Conservation (phyloP, 1,284 basidiomycete genomes). For the Golubevia sp. region DNA sequence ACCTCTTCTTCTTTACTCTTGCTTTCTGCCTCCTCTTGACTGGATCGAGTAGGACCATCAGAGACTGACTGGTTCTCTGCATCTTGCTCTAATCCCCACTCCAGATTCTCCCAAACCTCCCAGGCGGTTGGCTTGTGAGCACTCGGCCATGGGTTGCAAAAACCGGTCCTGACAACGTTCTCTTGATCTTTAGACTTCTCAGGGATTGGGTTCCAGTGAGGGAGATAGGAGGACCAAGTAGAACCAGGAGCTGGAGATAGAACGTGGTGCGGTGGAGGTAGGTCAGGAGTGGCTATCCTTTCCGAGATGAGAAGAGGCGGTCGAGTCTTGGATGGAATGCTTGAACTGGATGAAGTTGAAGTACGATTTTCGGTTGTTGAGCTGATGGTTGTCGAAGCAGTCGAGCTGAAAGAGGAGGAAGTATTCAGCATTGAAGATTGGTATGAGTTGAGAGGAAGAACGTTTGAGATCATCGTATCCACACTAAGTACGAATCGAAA, state of each 20-base stretch:
- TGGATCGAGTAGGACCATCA: conserved; percentile 4
- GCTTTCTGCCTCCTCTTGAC: conserved; percentile 2
- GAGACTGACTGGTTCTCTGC: conserved; percentile 16
- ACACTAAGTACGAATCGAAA: too few species aligned
- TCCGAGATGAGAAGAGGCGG: too few species aligned
- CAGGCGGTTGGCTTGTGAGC: conserved; percentile 35
- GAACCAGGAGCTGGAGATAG: conserved; percentile 28
- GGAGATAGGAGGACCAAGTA: conserved; percentile 13
- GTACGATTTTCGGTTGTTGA: too few species aligned
- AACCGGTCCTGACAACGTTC: conserved; percentile 22
- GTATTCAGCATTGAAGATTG: too few species aligned
- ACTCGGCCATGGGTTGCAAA: conserved; percentile 51
- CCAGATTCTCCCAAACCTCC: conserved; percentile 38
- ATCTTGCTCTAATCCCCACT: conserved; percentile 36
- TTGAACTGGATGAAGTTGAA: too few species aligned
- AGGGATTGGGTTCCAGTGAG: conserved; percentile 7
- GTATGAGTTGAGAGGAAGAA: too few species aligned
- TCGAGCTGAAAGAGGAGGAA: too few species aligned
- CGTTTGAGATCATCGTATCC: too few species aligned
- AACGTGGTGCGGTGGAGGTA: conserved; percentile 18
- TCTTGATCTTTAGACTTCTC: background rate
- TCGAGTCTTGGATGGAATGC: too few species aligned
- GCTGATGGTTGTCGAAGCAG: too few species aligned
- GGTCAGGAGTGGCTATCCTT: too few species aligned
- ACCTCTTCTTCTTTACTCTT: conserved; percentile 17